These are phyloP conservation scores for Centrapalus pauciflorus DNA, from an alignment of 129 eudicot species.

Conservation along the genomic window DNA sequence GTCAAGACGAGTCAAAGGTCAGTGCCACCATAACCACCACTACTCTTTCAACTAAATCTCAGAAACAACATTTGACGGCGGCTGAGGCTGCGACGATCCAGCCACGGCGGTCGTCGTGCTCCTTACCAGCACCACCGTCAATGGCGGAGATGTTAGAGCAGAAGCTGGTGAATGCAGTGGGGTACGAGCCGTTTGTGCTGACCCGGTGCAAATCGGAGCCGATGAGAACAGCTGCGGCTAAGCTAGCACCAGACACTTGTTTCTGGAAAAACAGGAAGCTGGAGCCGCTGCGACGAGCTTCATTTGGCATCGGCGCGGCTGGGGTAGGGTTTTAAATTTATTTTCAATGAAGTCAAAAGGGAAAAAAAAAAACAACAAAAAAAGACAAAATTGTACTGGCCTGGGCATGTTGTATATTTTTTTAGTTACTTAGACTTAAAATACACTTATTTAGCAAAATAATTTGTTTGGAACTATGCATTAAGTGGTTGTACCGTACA, in stretches of 20 bases:
- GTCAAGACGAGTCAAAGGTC: conserved; percentile 29
- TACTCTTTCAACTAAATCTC: conserved; percentile 2
- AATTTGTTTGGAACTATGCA: background rate
- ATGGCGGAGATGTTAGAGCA: conserved; percentile 72
- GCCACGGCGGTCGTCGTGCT: conserved; percentile 73
- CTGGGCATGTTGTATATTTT: conserved; percentile 29
- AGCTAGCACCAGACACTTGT: conserved; percentile 58
- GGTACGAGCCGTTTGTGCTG: conserved; percentile 81
- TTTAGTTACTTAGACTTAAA: conserved; percentile 24
- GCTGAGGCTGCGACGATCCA: conserved; percentile 2
- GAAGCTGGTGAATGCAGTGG: conserved; percentile 66
- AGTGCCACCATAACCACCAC: background rate
- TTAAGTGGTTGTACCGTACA: conserved; percentile 10
- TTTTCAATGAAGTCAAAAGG: conserved; percentile 12
- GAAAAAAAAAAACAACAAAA: conserved; percentile 19
- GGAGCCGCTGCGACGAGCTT: conserved; percentile 68
- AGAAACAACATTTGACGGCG: background rate
- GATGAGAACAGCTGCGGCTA: conserved; percentile 69
- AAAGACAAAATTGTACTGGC: conserved; percentile 3
- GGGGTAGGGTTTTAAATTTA: conserved; percentile 52
- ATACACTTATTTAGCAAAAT: conserved; percentile 14
- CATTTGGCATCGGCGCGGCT: conserved; percentile 63
- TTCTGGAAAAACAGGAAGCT: conserved; percentile 76
- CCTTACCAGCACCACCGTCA: conserved; percentile 48
- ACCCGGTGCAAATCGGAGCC: conserved; percentile 98